phyloP scores from a whole-genome alignment of 2,329 filamentous ascomycete species.

The Trichoderma cornu-damae region DNA sequence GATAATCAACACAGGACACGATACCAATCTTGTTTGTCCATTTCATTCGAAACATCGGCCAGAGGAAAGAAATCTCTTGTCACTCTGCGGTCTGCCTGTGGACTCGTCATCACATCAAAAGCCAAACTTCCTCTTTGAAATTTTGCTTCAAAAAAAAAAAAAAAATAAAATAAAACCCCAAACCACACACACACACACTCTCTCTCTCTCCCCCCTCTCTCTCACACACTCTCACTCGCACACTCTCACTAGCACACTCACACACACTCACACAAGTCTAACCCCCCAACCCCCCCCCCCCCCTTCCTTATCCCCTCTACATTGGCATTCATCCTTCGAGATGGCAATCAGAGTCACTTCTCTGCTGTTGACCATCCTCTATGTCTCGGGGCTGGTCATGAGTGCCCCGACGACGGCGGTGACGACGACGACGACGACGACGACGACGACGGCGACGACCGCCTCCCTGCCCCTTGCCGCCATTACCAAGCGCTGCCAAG shows the following conservation, averaged over 20 bases:
- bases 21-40: too few species aligned
- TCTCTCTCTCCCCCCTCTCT: neutral
- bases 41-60: too few species aligned
- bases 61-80: neutral
- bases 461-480: neutral
- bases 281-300: too few species aligned
- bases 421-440: too few species aligned
- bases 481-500: neutral
- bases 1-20: neutral
- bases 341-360: constrained; percentile 3
- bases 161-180: too few species aligned
- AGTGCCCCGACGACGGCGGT: constrained; percentile 16
- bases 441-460: neutral
- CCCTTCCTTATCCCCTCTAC: neutral
- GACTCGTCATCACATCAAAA: neutral
- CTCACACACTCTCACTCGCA: too few species aligned
- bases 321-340: neutral
- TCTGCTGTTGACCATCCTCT: constrained; percentile 10
- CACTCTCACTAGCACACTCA: too few species aligned
- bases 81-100: neutral
- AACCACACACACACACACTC: too few species aligned
- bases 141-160: neutral
- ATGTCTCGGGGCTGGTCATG: constrained; percentile 14
- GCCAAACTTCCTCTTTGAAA: neutral
- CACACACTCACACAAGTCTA: too few species aligned